phyloP scores from a whole-genome alignment of 352 stramenopile species.

The Globisporangium orthogonon region DNA sequence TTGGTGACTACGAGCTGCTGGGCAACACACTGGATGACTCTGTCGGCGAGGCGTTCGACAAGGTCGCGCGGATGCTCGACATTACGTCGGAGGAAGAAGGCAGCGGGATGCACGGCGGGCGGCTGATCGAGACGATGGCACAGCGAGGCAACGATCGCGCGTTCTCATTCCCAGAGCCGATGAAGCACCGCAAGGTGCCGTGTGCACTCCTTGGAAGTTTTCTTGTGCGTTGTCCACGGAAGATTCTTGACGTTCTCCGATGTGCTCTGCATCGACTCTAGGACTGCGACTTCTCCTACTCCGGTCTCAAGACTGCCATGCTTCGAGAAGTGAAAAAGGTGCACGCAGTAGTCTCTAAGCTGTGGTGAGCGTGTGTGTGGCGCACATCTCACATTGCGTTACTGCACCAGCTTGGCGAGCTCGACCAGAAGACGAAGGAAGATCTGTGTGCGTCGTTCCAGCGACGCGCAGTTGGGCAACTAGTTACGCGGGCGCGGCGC shows the following conservation, averaged over 20 bases:
- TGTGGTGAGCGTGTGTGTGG: not conserved
- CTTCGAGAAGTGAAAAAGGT: constrained; percentile 67
- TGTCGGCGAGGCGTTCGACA: constrained; percentile 97
- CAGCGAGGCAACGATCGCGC: constrained; percentile 85
- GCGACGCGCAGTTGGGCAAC: constrained; percentile 45
- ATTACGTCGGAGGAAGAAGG: constrained; percentile 36
- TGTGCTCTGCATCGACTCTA: constrained; percentile 8
- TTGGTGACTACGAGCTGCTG: constrained; percentile 92
- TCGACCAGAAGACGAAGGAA: constrained; percentile 46
- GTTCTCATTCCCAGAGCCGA: constrained; percentile 90
- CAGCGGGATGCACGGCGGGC: constrained; percentile 81
- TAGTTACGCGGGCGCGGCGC: constrained; percentile 71
- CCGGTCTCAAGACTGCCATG: constrained; percentile 97
- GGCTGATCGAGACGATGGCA: constrained; percentile 93
- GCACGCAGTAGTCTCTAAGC: not conserved
- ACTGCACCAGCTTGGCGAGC: constrained; percentile 36
- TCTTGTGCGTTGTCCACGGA: not conserved
- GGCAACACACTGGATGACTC: constrained; percentile 97
- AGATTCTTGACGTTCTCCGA: not conserved
- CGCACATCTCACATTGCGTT: not conserved
- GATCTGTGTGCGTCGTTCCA: constrained; percentile 95
- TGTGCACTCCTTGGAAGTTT: not conserved
- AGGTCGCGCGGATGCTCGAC: constrained; percentile 94
- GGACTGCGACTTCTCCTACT: constrained; percentile 98
- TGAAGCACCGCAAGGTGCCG: constrained; percentile 68